Evolutionary conservation across 306 rosid species (phyloP).

Genomic region (Clitoria ternatea): DNA sequence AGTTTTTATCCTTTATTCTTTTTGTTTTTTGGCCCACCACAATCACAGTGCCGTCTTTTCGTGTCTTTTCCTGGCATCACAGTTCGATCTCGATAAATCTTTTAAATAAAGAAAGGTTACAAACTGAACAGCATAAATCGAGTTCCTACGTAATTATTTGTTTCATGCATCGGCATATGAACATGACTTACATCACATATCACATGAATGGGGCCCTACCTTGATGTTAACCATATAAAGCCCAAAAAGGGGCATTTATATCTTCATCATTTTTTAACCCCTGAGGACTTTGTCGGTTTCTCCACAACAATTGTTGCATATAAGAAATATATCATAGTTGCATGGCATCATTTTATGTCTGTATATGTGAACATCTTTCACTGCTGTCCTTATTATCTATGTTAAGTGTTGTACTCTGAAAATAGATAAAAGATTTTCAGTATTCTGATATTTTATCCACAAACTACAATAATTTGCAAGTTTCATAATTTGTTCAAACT

Average conservation of each 20-base stretch:
- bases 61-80: neutral
- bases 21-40: neutral
- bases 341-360: neutral
- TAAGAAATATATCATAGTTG: neutral
- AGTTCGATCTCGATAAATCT: neutral
- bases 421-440: neutral
- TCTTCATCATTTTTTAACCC: neutral
- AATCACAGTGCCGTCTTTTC: neutral
- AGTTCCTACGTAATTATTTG: neutral
- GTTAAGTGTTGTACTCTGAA: too few species aligned
- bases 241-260: neutral
- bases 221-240: slow-evolving; percentile 7
- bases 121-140: neutral
- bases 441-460: neutral
- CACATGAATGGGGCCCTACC: slow-evolving; percentile 7
- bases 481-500: neutral
- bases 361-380: neutral
- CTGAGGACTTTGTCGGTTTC: neutral
- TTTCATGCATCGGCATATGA: too few species aligned
- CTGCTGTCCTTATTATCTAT: neutral
- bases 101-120: neutral
- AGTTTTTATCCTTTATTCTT: neutral
- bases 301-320: neutral
- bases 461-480: neutral
- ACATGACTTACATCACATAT: too few species aligned